Conservation (phyloP, 495 filamentous ascomycete genomes). For the Tuber magnatum region DNA sequence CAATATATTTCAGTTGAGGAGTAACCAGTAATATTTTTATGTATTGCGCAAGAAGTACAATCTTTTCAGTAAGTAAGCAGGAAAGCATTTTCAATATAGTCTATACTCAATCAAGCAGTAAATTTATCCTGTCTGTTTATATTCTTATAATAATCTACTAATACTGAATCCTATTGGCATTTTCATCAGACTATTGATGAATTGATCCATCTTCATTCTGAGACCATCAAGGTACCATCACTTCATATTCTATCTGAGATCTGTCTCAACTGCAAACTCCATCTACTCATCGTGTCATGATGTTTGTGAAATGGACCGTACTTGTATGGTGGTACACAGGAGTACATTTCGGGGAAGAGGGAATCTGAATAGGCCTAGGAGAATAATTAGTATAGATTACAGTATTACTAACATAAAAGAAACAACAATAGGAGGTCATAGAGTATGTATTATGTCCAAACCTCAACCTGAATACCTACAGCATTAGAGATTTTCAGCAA, state of each 20-base stretch:
- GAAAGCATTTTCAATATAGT: background rate
- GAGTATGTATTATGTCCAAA: too few species aligned
- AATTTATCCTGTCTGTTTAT: background rate
- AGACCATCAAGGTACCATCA: background rate
- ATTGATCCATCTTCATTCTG: background rate
- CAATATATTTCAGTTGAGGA: background rate
- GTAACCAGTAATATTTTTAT: background rate
- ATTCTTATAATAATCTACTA: background rate
- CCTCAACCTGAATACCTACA: too few species aligned
- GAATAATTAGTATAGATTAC: too few species aligned
- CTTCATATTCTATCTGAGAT: conserved; percentile 1
- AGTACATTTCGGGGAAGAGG: too few species aligned
- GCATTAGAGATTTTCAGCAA: too few species aligned
- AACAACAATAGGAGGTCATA: too few species aligned
- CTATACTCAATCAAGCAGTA: background rate
- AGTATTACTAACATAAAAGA: too few species aligned
- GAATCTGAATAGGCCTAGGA: too few species aligned
- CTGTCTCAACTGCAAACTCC: background rate
- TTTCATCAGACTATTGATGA: background rate
- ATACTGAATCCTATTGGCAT: background rate
- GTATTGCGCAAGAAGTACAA: background rate
- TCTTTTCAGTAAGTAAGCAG: background rate
- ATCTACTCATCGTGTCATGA: too few species aligned
- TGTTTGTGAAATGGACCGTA: too few species aligned
- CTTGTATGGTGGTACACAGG: too few species aligned